Evolutionary conservation across 371 early-diverging fungal genomes (phyloP).

Genomic region (Dentiscutata heterogama): DNA sequence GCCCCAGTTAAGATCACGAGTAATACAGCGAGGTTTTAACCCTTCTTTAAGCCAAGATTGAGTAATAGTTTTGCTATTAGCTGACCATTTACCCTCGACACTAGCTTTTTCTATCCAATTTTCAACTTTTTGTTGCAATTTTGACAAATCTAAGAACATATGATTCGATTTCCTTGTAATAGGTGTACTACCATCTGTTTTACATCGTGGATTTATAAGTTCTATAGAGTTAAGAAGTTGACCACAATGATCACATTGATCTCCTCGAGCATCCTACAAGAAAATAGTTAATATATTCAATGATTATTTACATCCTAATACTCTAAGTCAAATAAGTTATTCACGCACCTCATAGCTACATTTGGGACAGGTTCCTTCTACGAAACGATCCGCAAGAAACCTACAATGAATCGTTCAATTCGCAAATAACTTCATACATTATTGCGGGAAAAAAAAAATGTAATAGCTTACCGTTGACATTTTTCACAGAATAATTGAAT

Average conservation of each 20-base stretch:
- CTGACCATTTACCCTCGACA: constrained; percentile 87
- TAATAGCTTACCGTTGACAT: constrained; percentile 73
- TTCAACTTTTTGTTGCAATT: constrained; percentile 81
- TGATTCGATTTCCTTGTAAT: constrained; percentile 91
- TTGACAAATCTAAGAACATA: constrained; percentile 92
- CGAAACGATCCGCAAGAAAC: constrained; percentile 99
- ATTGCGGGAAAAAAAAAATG: too few relatives aligned
- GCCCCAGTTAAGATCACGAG: constrained; percentile 99
- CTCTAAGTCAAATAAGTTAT: neutral
- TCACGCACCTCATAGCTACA: constrained; percentile 81
- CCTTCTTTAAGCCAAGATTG: constrained; percentile 98
- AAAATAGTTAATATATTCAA: neutral
- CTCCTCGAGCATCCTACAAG: constrained; percentile 93
- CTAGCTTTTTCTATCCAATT: constrained; percentile 78
- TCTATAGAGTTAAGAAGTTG: constrained; percentile 92
- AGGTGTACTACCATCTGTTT: constrained; percentile 88
- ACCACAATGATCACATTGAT: constrained; percentile 99
- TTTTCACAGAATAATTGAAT: constrained; percentile 95
- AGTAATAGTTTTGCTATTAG: constrained; percentile 94
- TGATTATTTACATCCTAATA: neutral
- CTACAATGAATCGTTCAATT: constrained; percentile 53
- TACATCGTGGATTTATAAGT: constrained; percentile 96
- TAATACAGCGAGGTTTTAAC: constrained; percentile 97
- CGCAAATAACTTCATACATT: too few relatives aligned
- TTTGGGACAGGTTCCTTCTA: constrained; percentile 97